Evolutionary conservation across 495 filamentous ascomycete species (phyloP), one percentile per base, ranked within the genome.

Genomic region (Aspergillus diversus): DNA sequence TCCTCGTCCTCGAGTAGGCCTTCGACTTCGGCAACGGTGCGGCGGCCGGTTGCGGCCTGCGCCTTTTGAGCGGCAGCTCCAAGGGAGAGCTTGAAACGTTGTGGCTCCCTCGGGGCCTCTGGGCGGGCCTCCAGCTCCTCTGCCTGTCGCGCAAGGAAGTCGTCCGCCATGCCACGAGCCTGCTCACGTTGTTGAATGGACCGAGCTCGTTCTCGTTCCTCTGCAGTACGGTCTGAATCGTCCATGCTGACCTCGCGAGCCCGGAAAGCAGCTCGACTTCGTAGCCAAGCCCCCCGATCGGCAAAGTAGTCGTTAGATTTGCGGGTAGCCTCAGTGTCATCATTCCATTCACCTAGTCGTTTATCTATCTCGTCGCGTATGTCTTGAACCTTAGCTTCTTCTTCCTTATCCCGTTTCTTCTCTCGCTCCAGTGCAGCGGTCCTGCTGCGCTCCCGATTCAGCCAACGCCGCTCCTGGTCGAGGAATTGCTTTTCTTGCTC

Each of bases 1-100:
- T 96, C 92, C 71, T 97, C 93, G 72, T 97, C 93, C 75, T 98
- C 95, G 57, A 99, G 80, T 16, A 99, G 78, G 12, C 91, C 92
- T 78, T 97, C 96, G 34, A 98, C 91, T 75, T 97, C 96, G 57
- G 93, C 94, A 46, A 93, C 88, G 2, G 92, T 96, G 53, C 93
- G 89, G 47, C 91, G 83, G 33, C 84, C 80, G n/a, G 87, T 84
- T 33, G 89, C 86, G 63, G 89, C 87, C 37, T 90, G 87, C 43
- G 89, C 88, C 65, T 89, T 92, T 72, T 92, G 89, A 0, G 93
- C 93, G 0, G 92, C 92, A 5, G 92, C 90, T 57, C 93, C 92
- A 43, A 99, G 89, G 1, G 92, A 96, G 35, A 99, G 83, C 77
- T 96, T 97, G 86, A 99, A 96, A 53, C 89, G 90, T 73, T 92